A percentile compares a stretch with the other conserved stretches of the same genome.
Conservation (phyloP, 176 grass and related monocot species). For the Alloteropsis semialata region DNA sequence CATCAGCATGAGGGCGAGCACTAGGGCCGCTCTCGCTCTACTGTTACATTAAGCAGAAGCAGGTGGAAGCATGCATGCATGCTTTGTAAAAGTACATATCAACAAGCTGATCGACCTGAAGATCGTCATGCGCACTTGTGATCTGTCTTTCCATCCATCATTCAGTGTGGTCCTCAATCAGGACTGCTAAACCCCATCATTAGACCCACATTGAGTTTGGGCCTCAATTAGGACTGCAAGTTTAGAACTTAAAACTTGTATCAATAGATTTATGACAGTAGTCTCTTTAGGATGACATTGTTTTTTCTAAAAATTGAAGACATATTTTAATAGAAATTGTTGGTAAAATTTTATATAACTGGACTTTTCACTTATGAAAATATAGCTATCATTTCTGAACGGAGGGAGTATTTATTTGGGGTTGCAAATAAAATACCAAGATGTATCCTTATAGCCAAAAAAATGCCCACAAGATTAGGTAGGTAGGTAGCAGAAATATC, state of each 20-base stretch:
- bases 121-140: too few species aligned
- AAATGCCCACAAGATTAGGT: not conserved
- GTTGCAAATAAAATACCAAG: not conserved
- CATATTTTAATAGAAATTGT: too few species aligned
- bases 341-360: too few species aligned
- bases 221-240: too few species aligned
- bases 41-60: not conserved
- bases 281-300: too few species aligned
- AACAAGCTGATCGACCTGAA: not conserved
- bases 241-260: too few species aligned
- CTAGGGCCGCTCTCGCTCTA: not conserved
- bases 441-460: not conserved
- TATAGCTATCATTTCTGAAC: too few species aligned
- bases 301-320: too few species aligned
- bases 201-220: conserved; percentile 1
- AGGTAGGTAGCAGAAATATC: not conserved
- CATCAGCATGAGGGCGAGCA: not conserved
- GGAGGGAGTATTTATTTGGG: too few species aligned
- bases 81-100: not conserved
- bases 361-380: too few species aligned
- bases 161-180: conserved; percentile 9
- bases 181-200: conserved; percentile 26
- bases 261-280: too few species aligned
- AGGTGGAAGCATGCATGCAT: not conserved
- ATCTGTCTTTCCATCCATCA: not conserved